Base-by-base conservation (phyloP, 768 basidiomycete genomes). In the Roridomyces roridus region DNA sequence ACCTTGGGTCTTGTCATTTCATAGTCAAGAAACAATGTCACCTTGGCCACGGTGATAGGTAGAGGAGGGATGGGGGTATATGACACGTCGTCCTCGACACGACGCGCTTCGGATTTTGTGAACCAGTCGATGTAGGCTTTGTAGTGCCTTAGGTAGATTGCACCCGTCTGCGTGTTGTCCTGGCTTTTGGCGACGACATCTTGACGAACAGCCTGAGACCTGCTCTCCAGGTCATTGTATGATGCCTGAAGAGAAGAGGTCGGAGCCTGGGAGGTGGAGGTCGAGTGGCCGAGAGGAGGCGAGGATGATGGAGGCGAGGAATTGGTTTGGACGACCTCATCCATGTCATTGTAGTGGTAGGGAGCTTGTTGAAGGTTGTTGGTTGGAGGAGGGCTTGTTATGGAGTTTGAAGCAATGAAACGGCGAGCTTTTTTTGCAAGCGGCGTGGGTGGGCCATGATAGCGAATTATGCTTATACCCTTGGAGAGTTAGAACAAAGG, bases 11-110 rank as follows among this genome's bases (percentile, higher is more conserved):
- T 42, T 23, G 31, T 46, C 46, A 39, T 52, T 20, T 51, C 51
- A 31, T 51, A 17, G 14, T 41, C 2, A 1, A 51, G 39, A 24
- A 51, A 51, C 18, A 40, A 23, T 17, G 44, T 53, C 8, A 47
- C 57, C 43, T 59, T 59, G 2, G 40, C 43, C 11, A 26, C 51
- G 3, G 41, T 59, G 25, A 59, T 53, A 2, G 57, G 57, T 4
- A 52, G 41, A 9, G 55, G 4, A 11, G 48, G 31, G 21, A 57
- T 50, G 3, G 17, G 6, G 17, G 28, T 6, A 28, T 50, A 18
- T 7, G 55, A 42, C 6, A 31, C 1, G 34, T 53, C 26, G 10
- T 35, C 11, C n/a, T 21, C 17, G 5, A 26, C 29, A 15, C 17
- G 29, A 2, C 18, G 18, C 9, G 41, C 34, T 31, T 53, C 15